Percentiles rank a stretch among this genome's conserved stretches.
phyloP scores from a whole-genome alignment of 371 early-diverging fungal genomes.

The Rhizomucor pusillus region DNA sequence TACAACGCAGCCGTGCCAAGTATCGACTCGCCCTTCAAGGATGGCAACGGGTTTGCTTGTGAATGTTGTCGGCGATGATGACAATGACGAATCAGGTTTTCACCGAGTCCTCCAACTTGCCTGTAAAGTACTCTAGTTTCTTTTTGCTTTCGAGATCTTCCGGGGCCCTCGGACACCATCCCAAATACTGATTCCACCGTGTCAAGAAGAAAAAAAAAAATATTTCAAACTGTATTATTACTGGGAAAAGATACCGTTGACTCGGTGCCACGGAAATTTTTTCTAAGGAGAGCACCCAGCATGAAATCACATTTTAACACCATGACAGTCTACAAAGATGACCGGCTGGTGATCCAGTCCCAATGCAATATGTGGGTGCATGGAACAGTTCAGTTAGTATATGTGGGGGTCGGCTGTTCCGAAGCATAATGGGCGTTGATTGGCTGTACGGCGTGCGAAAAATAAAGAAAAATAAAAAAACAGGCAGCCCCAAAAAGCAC shows the following conservation, averaged over 20 bases:
- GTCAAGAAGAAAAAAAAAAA: slow-evolving; percentile 4
- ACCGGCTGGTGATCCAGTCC: too few relatives aligned
- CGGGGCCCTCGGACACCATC: background rate
- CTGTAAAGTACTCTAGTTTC: too few relatives aligned
- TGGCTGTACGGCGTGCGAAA: slow-evolving; percentile 19
- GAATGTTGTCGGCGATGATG: too few relatives aligned
- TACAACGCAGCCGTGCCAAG: too few relatives aligned
- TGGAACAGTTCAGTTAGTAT: too few relatives aligned
- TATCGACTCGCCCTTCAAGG: too few relatives aligned
- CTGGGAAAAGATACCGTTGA: slow-evolving; percentile 2
- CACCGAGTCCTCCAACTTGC: too few relatives aligned
- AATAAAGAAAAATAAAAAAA: slow-evolving; percentile 3
- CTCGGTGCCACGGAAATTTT: slow-evolving; percentile 1
- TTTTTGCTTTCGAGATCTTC: too few relatives aligned
- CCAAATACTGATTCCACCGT: slow-evolving; percentile 7
- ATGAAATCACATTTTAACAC: background rate
- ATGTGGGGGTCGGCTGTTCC: background rate
- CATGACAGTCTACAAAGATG: too few relatives aligned
- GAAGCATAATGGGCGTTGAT: slow-evolving; percentile 2
- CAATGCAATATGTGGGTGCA: background rate
- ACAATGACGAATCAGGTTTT: too few relatives aligned
- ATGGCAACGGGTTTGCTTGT: too few relatives aligned
- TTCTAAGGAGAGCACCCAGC: background rate
- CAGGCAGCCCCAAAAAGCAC: slow-evolving; percentile 2
- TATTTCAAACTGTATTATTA: background rate